Evolutionary conservation across 495 filamentous ascomycete genomes (phyloP), one percentile per base, ranked within the genome.

Genomic region (Annulohypoxylon maeteangense): DNA sequence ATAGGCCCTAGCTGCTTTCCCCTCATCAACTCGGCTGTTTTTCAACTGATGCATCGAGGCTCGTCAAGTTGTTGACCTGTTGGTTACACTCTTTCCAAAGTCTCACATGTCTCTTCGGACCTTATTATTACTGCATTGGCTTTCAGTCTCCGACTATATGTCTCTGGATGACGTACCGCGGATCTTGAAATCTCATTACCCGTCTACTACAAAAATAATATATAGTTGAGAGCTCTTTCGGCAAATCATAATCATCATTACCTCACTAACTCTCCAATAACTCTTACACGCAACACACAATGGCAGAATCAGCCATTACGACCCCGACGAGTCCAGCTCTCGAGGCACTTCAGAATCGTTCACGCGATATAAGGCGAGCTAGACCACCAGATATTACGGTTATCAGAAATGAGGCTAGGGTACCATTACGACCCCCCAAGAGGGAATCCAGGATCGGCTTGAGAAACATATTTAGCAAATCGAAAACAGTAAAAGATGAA

Each of bases 391-490:
- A 78, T 32, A 71, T 74, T 12, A 60, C 65, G 6, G 27, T 73
- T 27, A 36, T 70, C 6, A 62, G 42, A 27, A 62, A 64, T 40
- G 75, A 76, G 34, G 65, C 47, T 53, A 72, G 62, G 40, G 45
- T 72, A 4, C 71, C 74, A 20, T 48, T 74, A 50, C 75, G 74
- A 32, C 53, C 71, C 6, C 55, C 56, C 8, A 76, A 72, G 50
- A 71, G 83, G 54, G 84, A 84, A 45, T 88, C 86, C 10, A 84
- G 78, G 70, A 74, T 85, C 32, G 85, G 84, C 20, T 69, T 88
- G 44, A 77, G 84, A 51, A 81, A 71, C 42, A 81, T 87, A 20
- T 87, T 87, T 65, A 71, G 80, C 47, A 76, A 78, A 55, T 72
- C 76, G 51, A 83, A 78, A 62, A 54, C 68, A 10, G 64, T 62